A percentile compares a stretch with the other conserved stretches of the same genome.
Conservation (phyloP, 2,329 filamentous ascomycete genomes). For the Grosmannia penicillata region DNA sequence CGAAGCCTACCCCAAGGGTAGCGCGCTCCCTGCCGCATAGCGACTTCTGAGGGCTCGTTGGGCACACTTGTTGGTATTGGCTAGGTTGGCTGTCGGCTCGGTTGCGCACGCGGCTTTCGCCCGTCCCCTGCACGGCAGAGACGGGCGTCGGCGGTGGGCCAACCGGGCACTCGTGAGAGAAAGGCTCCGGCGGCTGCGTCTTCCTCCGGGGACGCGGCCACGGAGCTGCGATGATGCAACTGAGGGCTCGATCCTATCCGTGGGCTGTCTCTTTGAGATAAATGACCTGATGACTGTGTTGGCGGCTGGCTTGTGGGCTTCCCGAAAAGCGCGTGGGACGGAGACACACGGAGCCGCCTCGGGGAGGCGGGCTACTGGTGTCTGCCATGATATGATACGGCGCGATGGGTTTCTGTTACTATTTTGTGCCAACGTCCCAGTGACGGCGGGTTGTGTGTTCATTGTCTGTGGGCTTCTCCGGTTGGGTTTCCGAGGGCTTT, state of each 20-base stretch:
- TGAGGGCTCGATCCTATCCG: conserved; percentile 13
- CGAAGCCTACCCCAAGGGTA: background rate
- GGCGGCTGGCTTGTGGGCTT: conserved; percentile 6
- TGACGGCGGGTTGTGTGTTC: no score
- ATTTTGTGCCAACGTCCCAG: no score
- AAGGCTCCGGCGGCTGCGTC: background rate
- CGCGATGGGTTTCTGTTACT: background rate
- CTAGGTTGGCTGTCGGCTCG: conserved; percentile 45
- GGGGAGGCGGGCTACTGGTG: background rate
- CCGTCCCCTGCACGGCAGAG: background rate
- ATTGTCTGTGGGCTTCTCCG: conserved; percentile 5
- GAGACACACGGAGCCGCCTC: background rate
- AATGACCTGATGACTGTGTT: conserved; percentile 8
- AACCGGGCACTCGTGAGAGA: conserved; percentile 4
- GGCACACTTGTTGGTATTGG: conserved; percentile 21
- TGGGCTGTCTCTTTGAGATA: conserved; percentile 13
- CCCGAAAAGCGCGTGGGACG: conserved; percentile 2
- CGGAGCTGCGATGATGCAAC: conserved; percentile 6
- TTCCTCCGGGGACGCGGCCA: background rate
- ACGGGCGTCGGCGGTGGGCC: background rate
- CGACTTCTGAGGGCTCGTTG: conserved; percentile 24
- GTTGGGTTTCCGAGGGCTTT: conserved; percentile 12
- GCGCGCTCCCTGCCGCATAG: conserved; percentile 19
- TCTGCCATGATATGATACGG: background rate
- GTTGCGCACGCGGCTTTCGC: conserved; percentile 16